Percentiles rank a stretch among this genome's conserved stretches.
Evolutionary conservation across 2,329 filamentous ascomycete genomes (phyloP).

Genomic region (Coniochaeta sp.): DNA sequence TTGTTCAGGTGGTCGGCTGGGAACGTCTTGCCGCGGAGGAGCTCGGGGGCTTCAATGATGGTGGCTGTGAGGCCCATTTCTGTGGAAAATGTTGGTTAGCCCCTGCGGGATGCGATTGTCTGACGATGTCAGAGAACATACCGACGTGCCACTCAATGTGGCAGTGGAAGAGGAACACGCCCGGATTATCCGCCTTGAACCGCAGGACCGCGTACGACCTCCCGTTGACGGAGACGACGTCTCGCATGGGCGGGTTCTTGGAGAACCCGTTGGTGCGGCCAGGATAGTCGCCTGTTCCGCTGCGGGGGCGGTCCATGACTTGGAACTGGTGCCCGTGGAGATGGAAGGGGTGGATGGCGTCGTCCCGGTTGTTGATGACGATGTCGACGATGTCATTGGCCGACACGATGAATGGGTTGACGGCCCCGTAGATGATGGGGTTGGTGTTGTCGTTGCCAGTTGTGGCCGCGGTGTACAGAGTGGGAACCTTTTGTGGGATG

Average conservation of each 20-base stretch:
- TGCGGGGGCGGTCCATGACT: conserved; percentile 34
- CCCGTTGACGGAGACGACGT: conserved; percentile 30
- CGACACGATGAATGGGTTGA: conserved; percentile 32
- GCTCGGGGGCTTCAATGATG: conserved; percentile 48
- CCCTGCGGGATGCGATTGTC: too few relatives aligned
- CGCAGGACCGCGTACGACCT: conserved; percentile 42
- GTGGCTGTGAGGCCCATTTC: conserved; percentile 46
- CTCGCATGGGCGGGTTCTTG: conserved; percentile 23
- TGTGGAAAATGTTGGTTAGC: not conserved
- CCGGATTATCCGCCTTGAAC: conserved; percentile 45
- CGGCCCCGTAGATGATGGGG: conserved; percentile 32
- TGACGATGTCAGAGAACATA: conserved; percentile 4
- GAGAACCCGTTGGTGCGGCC: conserved; percentile 21
- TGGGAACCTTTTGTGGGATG: conserved; percentile 60
- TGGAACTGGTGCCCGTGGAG: conserved; percentile 51
- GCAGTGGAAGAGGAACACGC: conserved; percentile 50
- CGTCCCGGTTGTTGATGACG: conserved; percentile 42
- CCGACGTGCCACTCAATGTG: conserved; percentile 57
- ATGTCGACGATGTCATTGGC: conserved; percentile 36
- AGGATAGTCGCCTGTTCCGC: conserved; percentile 28
- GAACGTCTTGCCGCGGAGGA: conserved; percentile 48
- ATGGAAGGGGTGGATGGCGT: conserved; percentile 43
- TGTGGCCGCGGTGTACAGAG: conserved; percentile 64
- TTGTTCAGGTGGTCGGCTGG: conserved; percentile 48
- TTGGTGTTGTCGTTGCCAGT: conserved; percentile 37